phyloP scores from a whole-genome alignment of 352 stramenopile genomes.

The Phytophthora cryptogea region DNA sequence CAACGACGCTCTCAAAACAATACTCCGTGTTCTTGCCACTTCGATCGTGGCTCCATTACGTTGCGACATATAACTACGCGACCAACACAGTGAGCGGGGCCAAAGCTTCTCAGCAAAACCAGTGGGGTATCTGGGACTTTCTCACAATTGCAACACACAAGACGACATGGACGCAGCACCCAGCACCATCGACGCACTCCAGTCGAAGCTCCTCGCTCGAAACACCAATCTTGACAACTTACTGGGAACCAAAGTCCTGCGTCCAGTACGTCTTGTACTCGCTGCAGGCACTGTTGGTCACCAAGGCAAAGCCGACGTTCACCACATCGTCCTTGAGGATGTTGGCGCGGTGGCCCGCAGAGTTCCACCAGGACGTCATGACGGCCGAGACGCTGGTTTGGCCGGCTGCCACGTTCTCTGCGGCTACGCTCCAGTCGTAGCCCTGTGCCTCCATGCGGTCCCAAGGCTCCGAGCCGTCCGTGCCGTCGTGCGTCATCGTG shows the following conservation, averaged over 20 bases:
- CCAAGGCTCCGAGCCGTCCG: slow-evolving; percentile 40
- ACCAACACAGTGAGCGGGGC: slow-evolving; percentile 6
- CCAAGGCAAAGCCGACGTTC: slow-evolving; percentile 39
- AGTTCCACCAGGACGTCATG: slow-evolving; percentile 65
- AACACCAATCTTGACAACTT: slow-evolving; percentile 3
- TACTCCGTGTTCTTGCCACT: slow-evolving; percentile 21
- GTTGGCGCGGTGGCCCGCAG: slow-evolving; percentile 48
- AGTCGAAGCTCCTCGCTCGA: slow-evolving; percentile 5
- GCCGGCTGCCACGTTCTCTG: slow-evolving; percentile 62
- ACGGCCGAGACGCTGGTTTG: slow-evolving; percentile 41
- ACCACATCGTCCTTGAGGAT: slow-evolving; percentile 51
- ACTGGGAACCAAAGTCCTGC: slow-evolving; percentile 48
- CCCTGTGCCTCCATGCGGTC: slow-evolving; percentile 42
- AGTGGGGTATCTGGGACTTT: slow-evolving; percentile 5
- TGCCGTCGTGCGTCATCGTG: slow-evolving; percentile 50
- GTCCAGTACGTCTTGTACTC: slow-evolving; percentile 63
- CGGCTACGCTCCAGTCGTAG: slow-evolving; percentile 44
- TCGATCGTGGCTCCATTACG: slow-evolving; percentile 14
- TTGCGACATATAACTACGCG: slow-evolving; percentile 1
- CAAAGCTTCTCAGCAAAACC: slow-evolving; percentile 14
- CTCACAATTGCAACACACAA: slow-evolving; percentile 15
- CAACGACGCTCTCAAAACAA: slow-evolving; percentile 14
- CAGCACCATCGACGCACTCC: slow-evolving; percentile 3
- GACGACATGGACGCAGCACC: slow-evolving; percentile 15
- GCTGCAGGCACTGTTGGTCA: slow-evolving; percentile 32